Evolutionary conservation across 2,329 filamentous ascomycete genomes (phyloP).

Genomic region (Fusarium sp.): DNA sequence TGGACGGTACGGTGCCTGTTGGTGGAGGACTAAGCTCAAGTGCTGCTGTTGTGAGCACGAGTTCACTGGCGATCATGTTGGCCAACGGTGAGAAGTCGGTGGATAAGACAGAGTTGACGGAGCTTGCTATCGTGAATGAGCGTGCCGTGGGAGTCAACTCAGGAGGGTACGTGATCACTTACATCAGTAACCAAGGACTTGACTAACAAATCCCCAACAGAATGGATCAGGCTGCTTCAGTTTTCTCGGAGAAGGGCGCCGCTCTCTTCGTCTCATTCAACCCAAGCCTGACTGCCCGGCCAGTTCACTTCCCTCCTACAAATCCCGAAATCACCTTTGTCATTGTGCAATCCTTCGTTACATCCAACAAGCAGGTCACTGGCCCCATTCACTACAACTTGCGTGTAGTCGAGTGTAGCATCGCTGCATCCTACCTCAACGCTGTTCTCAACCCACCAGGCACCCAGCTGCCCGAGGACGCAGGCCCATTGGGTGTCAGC

Average conservation of each 20-base stretch:
- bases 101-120: slow-evolving; percentile 92
- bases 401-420: slow-evolving; percentile 93
- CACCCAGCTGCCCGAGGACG: slow-evolving; percentile 79
- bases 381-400: slow-evolving; percentile 97
- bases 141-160: slow-evolving; percentile 96
- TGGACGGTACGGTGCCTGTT: slow-evolving; percentile 92
- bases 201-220: slow-evolving; percentile 60
- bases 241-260: slow-evolving; percentile 88
- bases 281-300: slow-evolving; percentile 80
- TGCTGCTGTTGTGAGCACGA: slow-evolving; percentile 93
- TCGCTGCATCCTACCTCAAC: slow-evolving; percentile 82
- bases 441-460: slow-evolving; percentile 69
- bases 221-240: slow-evolving; percentile 98
- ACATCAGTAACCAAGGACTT: neutral
- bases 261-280: slow-evolving; percentile 93
- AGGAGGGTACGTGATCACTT: slow-evolving; percentile 76
- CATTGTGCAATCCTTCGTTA: slow-evolving; percentile 94
- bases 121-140: slow-evolving; percentile 95
- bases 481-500: slow-evolving; percentile 85
- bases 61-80: slow-evolving; percentile 87
- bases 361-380: slow-evolving; percentile 94
- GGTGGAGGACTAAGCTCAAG: slow-evolving; percentile 95
- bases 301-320: slow-evolving; percentile 86
- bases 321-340: slow-evolving; percentile 90
- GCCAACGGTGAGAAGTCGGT: slow-evolving; percentile 85